Evolutionary conservation across 1,284 basidiomycete genomes (phyloP), one percentile per base, ranked within the genome.

Genomic region (Moesziomyces antarcticus): DNA sequence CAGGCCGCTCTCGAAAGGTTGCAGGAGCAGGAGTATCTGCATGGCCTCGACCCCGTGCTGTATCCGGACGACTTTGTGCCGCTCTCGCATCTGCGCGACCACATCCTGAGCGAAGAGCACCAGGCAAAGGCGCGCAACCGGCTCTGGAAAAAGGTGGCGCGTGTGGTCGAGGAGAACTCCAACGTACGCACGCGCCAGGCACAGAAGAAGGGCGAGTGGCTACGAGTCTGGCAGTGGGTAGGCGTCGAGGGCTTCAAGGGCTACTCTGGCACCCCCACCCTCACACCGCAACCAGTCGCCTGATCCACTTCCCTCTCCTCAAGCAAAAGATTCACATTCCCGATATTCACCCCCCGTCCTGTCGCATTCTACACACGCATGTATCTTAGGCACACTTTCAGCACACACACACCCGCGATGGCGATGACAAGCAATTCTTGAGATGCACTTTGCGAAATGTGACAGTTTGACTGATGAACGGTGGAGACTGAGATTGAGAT

Each of bases 111-210:
- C 71, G 89, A 92, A 53, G 91, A 93, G 63, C 91, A 92, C 80
- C 91, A 91, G 24, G 88, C 92, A 16, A 82, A 88, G 8, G 86
- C 86, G 30, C 88, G 94, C 49, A 88, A 89, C 61, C 87, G 89
- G 37, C 80, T 98, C 35, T 99, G 97, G 97, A 87, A 89, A 49
- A 88, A 89, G 62, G 97, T 99, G 44, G 91, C 93, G 82, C 89
- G 88, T 50, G 86, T 94, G 47, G 93, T 99, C 1, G 96, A 99
- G 85, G 90, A 89, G 56, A 99, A 99, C 85, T 90, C 93, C 20
- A 99, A 99, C 85, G 93, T 99, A 20, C 89, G 93, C 58, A 90
- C 91, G 25, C 91, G 93, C 82, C 87, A 96, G 68, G 91, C 93
- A 83, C 94, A 98, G 85, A 89, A 93, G 48, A 87, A 88, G 67